phyloP scores from a whole-genome alignment of 1,284 basidiomycete species.

The Ceratobasidium sp. region DNA sequence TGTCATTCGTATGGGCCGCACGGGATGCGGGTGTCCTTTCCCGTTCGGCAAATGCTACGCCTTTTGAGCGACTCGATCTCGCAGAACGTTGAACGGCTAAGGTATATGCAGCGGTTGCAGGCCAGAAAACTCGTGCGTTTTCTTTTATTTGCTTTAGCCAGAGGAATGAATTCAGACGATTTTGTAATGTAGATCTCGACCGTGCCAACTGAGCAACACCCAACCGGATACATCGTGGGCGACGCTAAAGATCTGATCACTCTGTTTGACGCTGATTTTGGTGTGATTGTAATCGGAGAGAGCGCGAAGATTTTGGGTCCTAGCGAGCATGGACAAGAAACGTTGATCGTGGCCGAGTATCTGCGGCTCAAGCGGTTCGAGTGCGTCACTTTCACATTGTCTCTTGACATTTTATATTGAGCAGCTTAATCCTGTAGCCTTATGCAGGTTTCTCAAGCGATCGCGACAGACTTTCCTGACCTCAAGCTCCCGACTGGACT shows the following conservation, averaged over 20 bases:
- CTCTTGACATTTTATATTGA: no score
- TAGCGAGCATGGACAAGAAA: constrained; percentile 86
- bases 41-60: constrained; percentile 84
- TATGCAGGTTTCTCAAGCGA: constrained; percentile 78
- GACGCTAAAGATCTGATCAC: constrained; percentile 87
- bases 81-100: constrained; percentile 85
- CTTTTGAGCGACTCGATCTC: constrained; percentile 88
- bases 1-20: constrained; percentile 85
- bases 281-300: constrained; percentile 87
- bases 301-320: constrained; percentile 89
- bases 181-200: constrained; percentile 75
- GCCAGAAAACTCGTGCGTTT: constrained; percentile 78
- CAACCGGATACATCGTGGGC: constrained; percentile 88
- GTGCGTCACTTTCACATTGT: no score
- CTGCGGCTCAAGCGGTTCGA: constrained; percentile 83
- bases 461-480: constrained; percentile 82
- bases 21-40: constrained; percentile 89
- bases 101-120: constrained; percentile 83
- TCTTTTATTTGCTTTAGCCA: constrained; percentile 30
- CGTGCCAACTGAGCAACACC: constrained; percentile 78
- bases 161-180: not conserved
- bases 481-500: constrained; percentile 77
- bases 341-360: constrained; percentile 87
- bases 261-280: constrained; percentile 88
- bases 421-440: constrained; percentile 56